Conservation (phyloP, 495 filamentous ascomycete species). For the Penicillium coffeae region DNA sequence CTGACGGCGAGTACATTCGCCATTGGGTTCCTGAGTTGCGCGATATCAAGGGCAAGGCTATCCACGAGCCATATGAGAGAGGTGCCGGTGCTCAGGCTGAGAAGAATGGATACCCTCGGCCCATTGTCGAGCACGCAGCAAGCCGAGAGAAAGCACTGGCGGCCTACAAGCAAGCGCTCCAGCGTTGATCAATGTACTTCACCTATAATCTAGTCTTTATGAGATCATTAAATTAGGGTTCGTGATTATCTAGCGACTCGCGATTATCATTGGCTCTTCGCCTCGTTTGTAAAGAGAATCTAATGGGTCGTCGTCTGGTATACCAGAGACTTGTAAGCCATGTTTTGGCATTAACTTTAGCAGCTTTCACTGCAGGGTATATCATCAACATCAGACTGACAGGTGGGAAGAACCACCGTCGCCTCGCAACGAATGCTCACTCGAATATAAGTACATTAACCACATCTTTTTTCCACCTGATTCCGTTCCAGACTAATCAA, state of each 20-base stretch:
- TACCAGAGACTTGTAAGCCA: too few species aligned
- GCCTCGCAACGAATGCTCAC: not conserved
- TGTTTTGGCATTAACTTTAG: too few species aligned
- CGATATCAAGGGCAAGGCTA: slow-evolving; percentile 54
- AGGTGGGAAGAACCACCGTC: too few species aligned
- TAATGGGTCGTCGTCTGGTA: too few species aligned
- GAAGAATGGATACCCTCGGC: slow-evolving; percentile 68
- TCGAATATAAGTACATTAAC: not conserved
- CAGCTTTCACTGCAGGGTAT: too few species aligned
- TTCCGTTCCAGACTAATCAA: not conserved
- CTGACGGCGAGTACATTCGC: slow-evolving; percentile 54
- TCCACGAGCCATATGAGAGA: slow-evolving; percentile 77
- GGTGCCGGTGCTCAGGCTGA: slow-evolving; percentile 54
- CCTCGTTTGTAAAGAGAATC: too few species aligned
- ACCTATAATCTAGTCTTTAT: too few species aligned
- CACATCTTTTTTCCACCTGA: slow-evolving; percentile 5
- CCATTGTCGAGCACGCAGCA: slow-evolving; percentile 69
- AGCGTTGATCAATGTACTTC: slow-evolving; percentile 13
- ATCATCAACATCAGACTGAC: too few species aligned
- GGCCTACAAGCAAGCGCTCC: slow-evolving; percentile 63
- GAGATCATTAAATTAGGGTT: too few species aligned
- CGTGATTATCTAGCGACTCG: too few species aligned
- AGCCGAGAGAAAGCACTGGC: slow-evolving; percentile 61
- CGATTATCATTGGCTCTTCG: too few species aligned
- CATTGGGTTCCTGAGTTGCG: slow-evolving; percentile 61